These are phyloP conservation scores for Solanum hybrid DNA, from an alignment of 305 asterid species.

Conservation along the genomic window DNA sequence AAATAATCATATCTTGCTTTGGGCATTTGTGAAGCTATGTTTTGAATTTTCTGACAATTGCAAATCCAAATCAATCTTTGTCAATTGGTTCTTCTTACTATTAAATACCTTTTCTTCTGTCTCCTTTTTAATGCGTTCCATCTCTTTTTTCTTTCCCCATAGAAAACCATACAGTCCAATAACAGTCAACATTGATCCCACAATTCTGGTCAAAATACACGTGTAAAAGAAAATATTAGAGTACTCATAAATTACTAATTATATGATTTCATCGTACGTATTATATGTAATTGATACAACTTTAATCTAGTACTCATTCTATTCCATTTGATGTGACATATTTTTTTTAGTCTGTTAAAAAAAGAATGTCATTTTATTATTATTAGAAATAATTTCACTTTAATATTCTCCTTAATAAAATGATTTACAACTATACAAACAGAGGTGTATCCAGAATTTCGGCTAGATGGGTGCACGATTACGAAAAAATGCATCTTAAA, in stretches of 20 bases:
- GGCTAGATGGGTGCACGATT: too few relatives aligned
- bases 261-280: not conserved
- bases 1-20: not conserved
- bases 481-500: too few relatives aligned
- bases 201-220: constrained; percentile 29
- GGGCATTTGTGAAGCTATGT: not conserved
- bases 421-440: not conserved
- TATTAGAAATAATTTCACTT: too few relatives aligned
- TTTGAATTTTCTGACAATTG: not conserved
- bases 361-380: too few relatives aligned
- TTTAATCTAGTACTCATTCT: not conserved
- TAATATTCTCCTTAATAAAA: too few relatives aligned
- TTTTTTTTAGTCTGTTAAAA: too few relatives aligned
- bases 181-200: constrained; percentile 54
- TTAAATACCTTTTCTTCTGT: constrained; percentile 3
- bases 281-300: not conserved
- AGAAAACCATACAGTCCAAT: constrained; percentile 64
- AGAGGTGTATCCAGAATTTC: too few relatives aligned
- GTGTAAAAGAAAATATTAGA: not conserved
- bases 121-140: not conserved
- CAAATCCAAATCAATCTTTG: constrained; percentile 24
- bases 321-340: too few relatives aligned
- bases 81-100: not conserved
- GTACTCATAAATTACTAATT: not conserved
- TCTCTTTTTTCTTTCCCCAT: constrained; percentile 59